These are phyloP conservation scores for Mycena sanguinolenta DNA, from an alignment of 768 basidiomycete species.

Conservation along the genomic window DNA sequence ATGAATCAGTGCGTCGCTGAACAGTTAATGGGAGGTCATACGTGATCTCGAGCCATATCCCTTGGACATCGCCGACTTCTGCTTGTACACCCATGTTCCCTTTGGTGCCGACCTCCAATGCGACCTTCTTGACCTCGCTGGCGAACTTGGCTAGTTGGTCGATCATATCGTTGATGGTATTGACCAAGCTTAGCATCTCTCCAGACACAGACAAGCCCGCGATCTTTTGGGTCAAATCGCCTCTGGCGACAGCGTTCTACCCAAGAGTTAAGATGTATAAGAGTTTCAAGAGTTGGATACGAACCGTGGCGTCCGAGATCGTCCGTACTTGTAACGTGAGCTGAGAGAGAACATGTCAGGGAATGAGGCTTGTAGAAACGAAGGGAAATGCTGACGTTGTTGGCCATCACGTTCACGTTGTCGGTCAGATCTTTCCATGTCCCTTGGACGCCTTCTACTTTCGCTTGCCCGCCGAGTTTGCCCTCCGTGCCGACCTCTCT, in stretches of 20 bases:
- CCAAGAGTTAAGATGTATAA: neutral
- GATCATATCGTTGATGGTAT: conserved; percentile 94
- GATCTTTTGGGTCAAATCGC: conserved; percentile 95
- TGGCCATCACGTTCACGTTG: conserved; percentile 96
- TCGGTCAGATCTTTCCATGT: conserved; percentile 98
- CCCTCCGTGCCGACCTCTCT: conserved; percentile 98
- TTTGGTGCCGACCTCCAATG: conserved; percentile 96
- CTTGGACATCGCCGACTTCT: conserved; percentile 96
- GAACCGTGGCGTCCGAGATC: conserved; percentile 91
- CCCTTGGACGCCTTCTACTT: conserved; percentile 94
- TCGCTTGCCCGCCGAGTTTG: conserved; percentile 92
- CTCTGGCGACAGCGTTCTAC: conserved; percentile 89
- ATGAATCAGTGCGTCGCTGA: conserved; percentile 1
- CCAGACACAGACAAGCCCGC: conserved; percentile 92
- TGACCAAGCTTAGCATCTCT: conserved; percentile 95
- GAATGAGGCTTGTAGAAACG: neutral
- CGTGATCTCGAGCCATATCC: conserved; percentile 99
- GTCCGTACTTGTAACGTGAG: conserved; percentile 94
- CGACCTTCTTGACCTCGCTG: conserved; percentile 89
- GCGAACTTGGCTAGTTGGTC: conserved; percentile 71
- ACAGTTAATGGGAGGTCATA: conserved; percentile 57
- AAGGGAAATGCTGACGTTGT: conserved; percentile 76
- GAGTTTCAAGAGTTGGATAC: conserved; percentile 42
- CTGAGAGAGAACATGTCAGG: conserved; percentile 50
- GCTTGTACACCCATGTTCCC: conserved; percentile 99